These are phyloP conservation scores for Metrosideros polymorpha DNA, from an alignment of 441 rosid species.

Conservation along the genomic window DNA sequence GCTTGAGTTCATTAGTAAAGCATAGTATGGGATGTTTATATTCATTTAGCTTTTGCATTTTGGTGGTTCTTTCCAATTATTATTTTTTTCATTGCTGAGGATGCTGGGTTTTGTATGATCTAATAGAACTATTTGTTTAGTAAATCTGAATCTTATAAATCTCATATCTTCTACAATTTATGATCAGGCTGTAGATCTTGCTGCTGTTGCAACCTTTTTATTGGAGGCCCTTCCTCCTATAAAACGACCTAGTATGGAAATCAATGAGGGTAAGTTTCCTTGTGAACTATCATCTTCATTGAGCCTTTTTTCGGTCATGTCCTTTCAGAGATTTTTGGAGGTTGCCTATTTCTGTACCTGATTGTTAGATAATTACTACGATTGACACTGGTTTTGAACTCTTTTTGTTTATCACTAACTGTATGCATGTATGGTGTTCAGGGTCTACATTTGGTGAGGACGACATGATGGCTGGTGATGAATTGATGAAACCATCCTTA, in stretches of 20 bases:
- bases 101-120: neutral
- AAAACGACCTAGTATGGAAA: conserved; percentile 39
- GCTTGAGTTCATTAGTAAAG: neutral
- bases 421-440: conserved; percentile 13
- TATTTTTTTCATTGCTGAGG: conserved; percentile 1
- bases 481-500: conserved; percentile 36
- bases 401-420: neutral
- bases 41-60: neutral
- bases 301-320: neutral
- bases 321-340: neutral
- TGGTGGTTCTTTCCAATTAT: conserved; percentile 8
- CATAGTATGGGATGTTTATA: neutral
- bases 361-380: neutral
- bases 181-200: conserved; percentile 73
- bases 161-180: neutral
- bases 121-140: neutral
- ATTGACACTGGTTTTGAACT: neutral
- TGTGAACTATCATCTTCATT: neutral
- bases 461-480: conserved; percentile 47
- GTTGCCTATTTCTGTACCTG: neutral
- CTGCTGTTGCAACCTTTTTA: conserved; percentile 68
- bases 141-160: neutral
- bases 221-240: conserved; percentile 73
- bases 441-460: conserved; percentile 62
- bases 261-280: conserved; percentile 48